These are phyloP conservation scores for Chalciporus chontae DNA, from an alignment of 768 basidiomycete species.

Conservation along the genomic window DNA sequence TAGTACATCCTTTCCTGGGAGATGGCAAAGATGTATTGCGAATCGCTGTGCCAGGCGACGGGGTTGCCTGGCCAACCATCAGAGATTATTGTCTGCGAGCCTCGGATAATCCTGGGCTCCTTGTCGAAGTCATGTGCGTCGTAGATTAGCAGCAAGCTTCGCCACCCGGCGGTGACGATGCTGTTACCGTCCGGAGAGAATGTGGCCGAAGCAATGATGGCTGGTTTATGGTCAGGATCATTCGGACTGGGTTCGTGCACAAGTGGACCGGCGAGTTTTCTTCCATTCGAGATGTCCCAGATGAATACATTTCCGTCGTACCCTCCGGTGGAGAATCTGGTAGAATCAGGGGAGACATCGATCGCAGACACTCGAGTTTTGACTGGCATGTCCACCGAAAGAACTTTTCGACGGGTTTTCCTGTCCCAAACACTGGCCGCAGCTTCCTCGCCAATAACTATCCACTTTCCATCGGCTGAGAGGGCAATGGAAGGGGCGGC, in stretches of 20 bases:
- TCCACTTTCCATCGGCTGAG: neutral
- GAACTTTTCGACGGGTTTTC: neutral
- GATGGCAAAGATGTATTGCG: neutral
- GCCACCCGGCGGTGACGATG: neutral
- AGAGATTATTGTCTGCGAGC: too few species aligned
- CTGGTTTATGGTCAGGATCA: too few species aligned
- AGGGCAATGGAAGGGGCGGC: too few species aligned
- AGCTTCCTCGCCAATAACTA: neutral
- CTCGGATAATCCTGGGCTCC: neutral
- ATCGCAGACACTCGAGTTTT: neutral
- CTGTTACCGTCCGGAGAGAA: neutral
- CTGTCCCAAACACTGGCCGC: neutral
- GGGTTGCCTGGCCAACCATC: neutral
- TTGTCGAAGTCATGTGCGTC: neutral
- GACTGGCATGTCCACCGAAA: neutral
- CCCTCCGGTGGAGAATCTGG: conserved; percentile 1
- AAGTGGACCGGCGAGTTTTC: conserved; percentile 1
- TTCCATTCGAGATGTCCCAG: neutral
- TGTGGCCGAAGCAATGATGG: neutral
- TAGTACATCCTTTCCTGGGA: neutral
- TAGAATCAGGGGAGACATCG: conserved; percentile 1
- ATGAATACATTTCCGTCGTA: neutral
- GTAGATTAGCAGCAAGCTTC: neutral
- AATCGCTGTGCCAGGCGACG: neutral
- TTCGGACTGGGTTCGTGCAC: neutral